Evolutionary conservation across 768 basidiomycete genomes (phyloP).

Genomic region (Cyathus striatus): DNA sequence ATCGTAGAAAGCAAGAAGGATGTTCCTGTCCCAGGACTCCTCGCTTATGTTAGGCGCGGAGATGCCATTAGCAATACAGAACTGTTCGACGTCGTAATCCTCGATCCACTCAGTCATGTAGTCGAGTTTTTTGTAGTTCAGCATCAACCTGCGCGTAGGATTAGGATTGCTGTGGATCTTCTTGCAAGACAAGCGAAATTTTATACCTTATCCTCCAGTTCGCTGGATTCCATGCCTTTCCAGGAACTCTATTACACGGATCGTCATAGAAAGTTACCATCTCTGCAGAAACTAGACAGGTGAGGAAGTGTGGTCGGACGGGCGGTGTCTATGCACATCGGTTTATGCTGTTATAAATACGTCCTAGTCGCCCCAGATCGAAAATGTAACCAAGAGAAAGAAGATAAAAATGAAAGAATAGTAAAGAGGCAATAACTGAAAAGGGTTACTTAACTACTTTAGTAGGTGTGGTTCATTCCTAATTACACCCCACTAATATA

Average conservation of each 20-base stretch:
- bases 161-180: not conserved
- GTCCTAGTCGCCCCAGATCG: too few relatives aligned
- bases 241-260: constrained; percentile 4
- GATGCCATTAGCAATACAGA: constrained; percentile 24
- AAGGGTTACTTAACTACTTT: too few relatives aligned
- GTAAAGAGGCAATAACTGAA: too few relatives aligned
- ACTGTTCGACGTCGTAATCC: constrained; percentile 37
- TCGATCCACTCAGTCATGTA: constrained; percentile 47
- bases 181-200: too few relatives aligned
- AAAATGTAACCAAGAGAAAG: too few relatives aligned
- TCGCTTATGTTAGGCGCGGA: constrained; percentile 18
- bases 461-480: too few relatives aligned
- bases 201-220: constrained; percentile 11
- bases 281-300: too few relatives aligned
- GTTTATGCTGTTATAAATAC: too few relatives aligned
- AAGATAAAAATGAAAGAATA: too few relatives aligned
- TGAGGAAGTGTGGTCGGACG: too few relatives aligned
- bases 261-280: constrained; percentile 11
- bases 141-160: constrained; percentile 13
- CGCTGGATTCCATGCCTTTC: constrained; percentile 6
- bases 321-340: too few relatives aligned
- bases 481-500: too few relatives aligned
- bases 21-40: constrained; percentile 29
- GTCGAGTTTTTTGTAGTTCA: constrained; percentile 28
- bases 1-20: constrained; percentile 44